phyloP scores from a whole-genome alignment of 2,329 filamentous ascomycete genomes.

The Nemania abortiva region DNA sequence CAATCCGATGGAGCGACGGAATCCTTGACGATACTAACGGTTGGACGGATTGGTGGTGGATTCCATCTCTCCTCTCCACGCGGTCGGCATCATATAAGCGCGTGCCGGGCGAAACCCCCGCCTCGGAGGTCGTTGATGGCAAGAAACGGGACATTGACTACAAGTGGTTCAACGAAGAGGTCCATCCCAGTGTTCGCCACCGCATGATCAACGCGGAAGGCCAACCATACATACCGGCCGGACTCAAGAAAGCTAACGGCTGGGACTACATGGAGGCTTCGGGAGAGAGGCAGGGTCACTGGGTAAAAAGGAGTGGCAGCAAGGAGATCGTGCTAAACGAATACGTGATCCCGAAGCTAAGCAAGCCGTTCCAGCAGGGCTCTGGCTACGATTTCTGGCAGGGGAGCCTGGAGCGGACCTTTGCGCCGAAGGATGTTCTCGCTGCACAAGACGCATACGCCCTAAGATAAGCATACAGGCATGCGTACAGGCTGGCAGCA shows the following conservation, averaged over 20 bases:
- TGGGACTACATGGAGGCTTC: conserved; percentile 14
- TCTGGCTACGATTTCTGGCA: conserved; percentile 22
- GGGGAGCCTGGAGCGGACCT: conserved; percentile 19
- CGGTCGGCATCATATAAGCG: conserved; percentile 25
- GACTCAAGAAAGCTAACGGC: not conserved
- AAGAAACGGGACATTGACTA: conserved; percentile 20
- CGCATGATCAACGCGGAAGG: conserved; percentile 7
- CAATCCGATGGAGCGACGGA: conserved; percentile 19
- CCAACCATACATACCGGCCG: conserved; percentile 10
- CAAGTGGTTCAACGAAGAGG: conserved; percentile 25
- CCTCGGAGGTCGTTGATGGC: conserved; percentile 13
- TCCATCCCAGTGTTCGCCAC: conserved; percentile 18
- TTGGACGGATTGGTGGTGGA: conserved; percentile 25
- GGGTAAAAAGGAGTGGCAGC: no score
- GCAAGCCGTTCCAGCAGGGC: conserved; percentile 4
- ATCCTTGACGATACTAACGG: conserved; percentile 21
- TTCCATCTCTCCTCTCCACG: conserved; percentile 16
- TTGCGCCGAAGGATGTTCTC: conserved; percentile 24
- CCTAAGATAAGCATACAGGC: not conserved
- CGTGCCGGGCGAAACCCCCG: conserved; percentile 19
- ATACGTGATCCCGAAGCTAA: not conserved
- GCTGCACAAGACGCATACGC: conserved; percentile 4
- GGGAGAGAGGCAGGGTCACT: not conserved
- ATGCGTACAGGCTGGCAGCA: no score
- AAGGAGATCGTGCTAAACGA: no score